Evolutionary conservation across 768 basidiomycete species (phyloP).

Genomic region (Amanita pseudoporphyria): DNA sequence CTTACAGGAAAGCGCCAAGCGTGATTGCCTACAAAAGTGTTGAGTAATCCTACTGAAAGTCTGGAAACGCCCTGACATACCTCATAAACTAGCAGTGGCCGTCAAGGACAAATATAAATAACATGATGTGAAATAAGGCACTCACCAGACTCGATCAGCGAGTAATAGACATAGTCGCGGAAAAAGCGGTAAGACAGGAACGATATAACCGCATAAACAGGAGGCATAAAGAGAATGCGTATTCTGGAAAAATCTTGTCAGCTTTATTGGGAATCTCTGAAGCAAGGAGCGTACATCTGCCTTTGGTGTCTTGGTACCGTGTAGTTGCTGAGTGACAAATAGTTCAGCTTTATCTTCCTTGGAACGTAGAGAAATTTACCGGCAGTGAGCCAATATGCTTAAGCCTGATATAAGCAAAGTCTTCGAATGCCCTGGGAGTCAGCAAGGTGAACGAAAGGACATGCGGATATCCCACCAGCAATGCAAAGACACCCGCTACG

Average conservation of each 20-base stretch:
- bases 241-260: constrained; percentile 26
- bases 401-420: constrained; percentile 44
- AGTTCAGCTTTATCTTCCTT: not conserved
- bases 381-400: constrained; percentile 41
- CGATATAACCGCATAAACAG: constrained; percentile 61
- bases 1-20: constrained; percentile 61
- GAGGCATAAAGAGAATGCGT: constrained; percentile 66
- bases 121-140: constrained; percentile 12
- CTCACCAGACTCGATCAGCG: constrained; percentile 20
- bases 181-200: constrained; percentile 76
- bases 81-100: constrained; percentile 41
- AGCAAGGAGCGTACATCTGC: constrained; percentile 45
- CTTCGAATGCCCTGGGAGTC: constrained; percentile 19
- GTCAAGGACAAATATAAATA: not conserved
- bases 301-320: constrained; percentile 55
- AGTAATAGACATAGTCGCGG: constrained; percentile 47
- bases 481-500: constrained; percentile 45
- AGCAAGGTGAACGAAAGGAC: not conserved
- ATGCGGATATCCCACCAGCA: constrained; percentile 28
- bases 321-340: constrained; percentile 38
- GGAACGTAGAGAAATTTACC: constrained; percentile 25
- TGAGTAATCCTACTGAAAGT: not conserved
- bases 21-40: constrained; percentile 45
- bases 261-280: not conserved
- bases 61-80: constrained; percentile 19